Evolutionary conservation across 306 rosid species (phyloP), one percentile per base, ranked within the genome.

Genomic region (Oemleria cerasiformis): DNA sequence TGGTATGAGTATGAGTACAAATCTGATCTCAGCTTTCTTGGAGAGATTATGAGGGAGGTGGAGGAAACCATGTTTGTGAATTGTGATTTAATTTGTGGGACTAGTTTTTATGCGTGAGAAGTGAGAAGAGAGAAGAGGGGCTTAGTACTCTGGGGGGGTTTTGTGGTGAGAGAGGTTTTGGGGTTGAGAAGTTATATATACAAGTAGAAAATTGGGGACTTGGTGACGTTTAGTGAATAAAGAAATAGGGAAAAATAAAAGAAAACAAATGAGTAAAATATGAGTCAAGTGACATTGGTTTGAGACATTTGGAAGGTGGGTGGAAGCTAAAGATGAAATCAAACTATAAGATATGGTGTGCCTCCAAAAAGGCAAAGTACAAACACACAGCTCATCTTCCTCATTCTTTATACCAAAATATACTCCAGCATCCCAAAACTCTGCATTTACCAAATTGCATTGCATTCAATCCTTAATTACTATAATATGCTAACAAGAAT

Each of bases 11-110:
- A 92, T 0, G 85, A 86, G 54, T 90, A 92, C 68, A 92, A 73
- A 74, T 92, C 98, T 63, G 92, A 89, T 77, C 88, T 86, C 15
- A 92, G 89, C 75, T 76, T 92, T 72, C 90, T 80, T 16, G 98
- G 98, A 8, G 98, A 92, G 58, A 92, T 87, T 75, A 75, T 59
- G 1, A 83, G 45, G 40, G 82, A 55, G 42, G 53, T 75, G 39
- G 85, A 81, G 54, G 88, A 59, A 60, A 65, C 81, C 88, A 80
- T 88, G 8, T 53, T 38, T 41, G 51, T 15, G 19, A 21, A 12
- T 11, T 39, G 57, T 40, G 12, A 30, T 30, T 30, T 30, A 30
- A 2, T 30, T 30, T 30, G 36, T 30, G 36, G 36, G 36, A 2
- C 3, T 30, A 1, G 2, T 30, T 30, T 30, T 30, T 54, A 40